These are phyloP conservation scores for Rubroboletus satanas DNA, from an alignment of 768 basidiomycete genomes.

Conservation along the genomic window DNA sequence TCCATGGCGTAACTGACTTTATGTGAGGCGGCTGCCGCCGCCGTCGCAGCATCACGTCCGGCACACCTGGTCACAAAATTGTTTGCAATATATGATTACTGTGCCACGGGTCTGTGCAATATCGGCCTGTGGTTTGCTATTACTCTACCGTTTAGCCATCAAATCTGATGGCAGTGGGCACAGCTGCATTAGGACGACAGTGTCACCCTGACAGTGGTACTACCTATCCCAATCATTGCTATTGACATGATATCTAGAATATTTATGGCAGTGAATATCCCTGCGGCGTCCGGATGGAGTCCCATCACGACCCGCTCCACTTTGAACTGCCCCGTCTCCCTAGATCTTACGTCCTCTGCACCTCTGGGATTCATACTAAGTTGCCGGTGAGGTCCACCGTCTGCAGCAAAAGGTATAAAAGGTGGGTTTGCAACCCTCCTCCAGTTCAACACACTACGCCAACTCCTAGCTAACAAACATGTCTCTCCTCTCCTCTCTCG, in stretches of 20 bases:
- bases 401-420: conserved; percentile 15
- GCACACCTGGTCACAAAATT: not conserved
- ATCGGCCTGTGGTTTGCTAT: not conserved
- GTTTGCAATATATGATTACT: not conserved
- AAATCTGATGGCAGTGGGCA: too few species aligned
- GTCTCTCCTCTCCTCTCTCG: conserved; percentile 17
- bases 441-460: conserved; percentile 1
- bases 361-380: not conserved
- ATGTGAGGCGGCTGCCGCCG: not conserved
- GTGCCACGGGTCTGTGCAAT: not conserved
- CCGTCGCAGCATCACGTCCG: too few species aligned
- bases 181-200: too few species aligned
- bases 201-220: too few species aligned
- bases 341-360: not conserved
- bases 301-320: not conserved
- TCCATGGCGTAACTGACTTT: not conserved
- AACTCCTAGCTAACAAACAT: conserved; percentile 12
- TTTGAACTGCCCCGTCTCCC: not conserved
- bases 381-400: not conserved
- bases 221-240: not conserved
- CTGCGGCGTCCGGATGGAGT: not conserved
- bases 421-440: not conserved
- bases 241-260: not conserved
- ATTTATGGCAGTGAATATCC: not conserved
- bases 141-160: not conserved